Evolutionary conservation across 164 flowering plant species (phyloP), one percentile per base, ranked within the genome.

Genomic region (Kingdonia uniflora): DNA sequence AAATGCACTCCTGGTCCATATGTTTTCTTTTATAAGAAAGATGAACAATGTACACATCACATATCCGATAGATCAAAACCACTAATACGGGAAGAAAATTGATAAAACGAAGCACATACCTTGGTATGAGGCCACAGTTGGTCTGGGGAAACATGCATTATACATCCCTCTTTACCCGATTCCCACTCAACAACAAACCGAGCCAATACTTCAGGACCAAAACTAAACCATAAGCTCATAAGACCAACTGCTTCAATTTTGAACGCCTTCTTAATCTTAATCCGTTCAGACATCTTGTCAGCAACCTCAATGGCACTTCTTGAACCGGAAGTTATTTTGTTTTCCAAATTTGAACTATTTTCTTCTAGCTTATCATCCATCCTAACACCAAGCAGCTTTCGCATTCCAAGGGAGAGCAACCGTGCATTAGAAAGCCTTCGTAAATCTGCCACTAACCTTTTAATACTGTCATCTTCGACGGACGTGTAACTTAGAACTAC

Each of bases 101-200:
- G 35, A 3, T 3, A 29, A 29, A 29, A 29, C 23, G 42, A 39
- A 49, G 47, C 42, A 71, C 67, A 51, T 26, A 89, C 99, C 96
- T 89, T 94, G 10, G 97, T 89, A 65, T 94, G 99, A 14, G 99
- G 99, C 99, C 99, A 94, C 51, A 89, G 95, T 65, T 87, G 96
- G 60, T 94, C 99, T 11, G 99, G 99, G 59, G 97, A 84, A 58
- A 94, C 95, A 78, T 94, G 99, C 99, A 94, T 89, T 17, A 92
- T 94, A 70, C 99, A 94, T 19, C 99, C 99, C 55, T 89, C 95
- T 80, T 78, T 89, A 51, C 81, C 85, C 43, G 88, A 78, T 64
- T 94, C 97, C 99, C 99, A 94, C 68, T 89, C 97, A 52, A 94
- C 95, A 64, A 94, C 97, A 80, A 94, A 94, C 43, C 99, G 99